Base-by-base conservation (phyloP, 768 basidiomycete genomes). In the Phylloporus rhodoxanthus region DNA sequence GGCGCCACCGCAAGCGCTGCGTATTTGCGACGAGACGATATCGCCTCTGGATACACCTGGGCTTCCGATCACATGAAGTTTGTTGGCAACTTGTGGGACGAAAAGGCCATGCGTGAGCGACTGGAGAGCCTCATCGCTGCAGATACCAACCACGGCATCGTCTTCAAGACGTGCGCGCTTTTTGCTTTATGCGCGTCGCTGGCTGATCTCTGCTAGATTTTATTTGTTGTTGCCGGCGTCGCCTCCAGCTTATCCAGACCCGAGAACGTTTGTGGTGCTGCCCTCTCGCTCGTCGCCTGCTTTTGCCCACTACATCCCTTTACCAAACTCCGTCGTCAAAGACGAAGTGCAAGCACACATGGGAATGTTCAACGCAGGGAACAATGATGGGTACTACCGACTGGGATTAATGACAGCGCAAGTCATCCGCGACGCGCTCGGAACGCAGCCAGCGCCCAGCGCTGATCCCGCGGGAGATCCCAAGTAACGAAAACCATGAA, bases 361-460 rank as follows among this genome's bases (percentile, higher is more conserved):
- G 30, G 84, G 84, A 29, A 95, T 97, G 87, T 97, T 96, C 68
- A 75, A 77, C 50, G 77, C 80, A 5, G 76, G 73, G 55, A 82
- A 80, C 20, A 95, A 96, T 59, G 91, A 94, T 57, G 91, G 91
- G 17, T 96, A 91, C 68, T 94, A 94, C 61, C 81, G 82, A 57
- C 72, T 96, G 7, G 93, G 91, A 1, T 70, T 94, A 32, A 70
- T 76, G 39, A 78, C 80, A 1, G 83, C 81, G 15, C 73, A 78
- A 43, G 57, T 81, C 21, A 78, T 91, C 50, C 73, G 81, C 47
- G 78, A 83, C 47, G 81, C 81, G 0, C 63, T 85, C 15, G 60
- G 29, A 52, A 34, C 33, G 21, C 36, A 25, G 43, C 20, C 30
- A 26, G 28, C 45, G 5, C 20, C 40, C 14, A 8, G 43, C 11